Percentiles rank a stretch among this genome's conserved stretches.
Evolutionary conservation across 768 basidiomycete genomes (phyloP).

Genomic region (Hygrophorus russula): DNA sequence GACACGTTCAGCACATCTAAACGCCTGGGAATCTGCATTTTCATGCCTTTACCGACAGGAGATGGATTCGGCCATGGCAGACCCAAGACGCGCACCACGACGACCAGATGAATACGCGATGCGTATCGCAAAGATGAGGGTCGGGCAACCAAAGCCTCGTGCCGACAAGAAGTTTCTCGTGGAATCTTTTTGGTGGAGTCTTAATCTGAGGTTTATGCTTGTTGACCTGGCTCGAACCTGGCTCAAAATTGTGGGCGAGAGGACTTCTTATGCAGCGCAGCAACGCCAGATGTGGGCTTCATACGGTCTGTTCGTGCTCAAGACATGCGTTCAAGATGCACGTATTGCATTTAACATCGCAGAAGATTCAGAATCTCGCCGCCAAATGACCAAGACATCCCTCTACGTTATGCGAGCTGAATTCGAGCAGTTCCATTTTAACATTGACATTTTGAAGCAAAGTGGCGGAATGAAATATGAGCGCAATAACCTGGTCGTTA

Average conservation of each 20-base stretch:
- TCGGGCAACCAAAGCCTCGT: constrained; percentile 47
- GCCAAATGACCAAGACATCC: constrained; percentile 36
- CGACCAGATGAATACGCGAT: constrained; percentile 38
- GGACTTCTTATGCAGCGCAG: constrained; percentile 13
- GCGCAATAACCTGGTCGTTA: constrained; percentile 14
- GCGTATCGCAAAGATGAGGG: constrained; percentile 34
- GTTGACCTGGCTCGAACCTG: constrained; percentile 31
- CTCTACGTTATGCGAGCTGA: constrained; percentile 32
- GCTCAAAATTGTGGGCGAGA: constrained; percentile 21
- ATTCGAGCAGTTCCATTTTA: constrained; percentile 41
- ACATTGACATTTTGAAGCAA: constrained; percentile 23
- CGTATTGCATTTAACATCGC: constrained; percentile 35
- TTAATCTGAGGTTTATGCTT: constrained; percentile 43
- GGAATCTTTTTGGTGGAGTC: constrained; percentile 45
- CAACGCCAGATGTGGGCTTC: constrained; percentile 32
- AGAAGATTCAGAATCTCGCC: constrained; percentile 34
- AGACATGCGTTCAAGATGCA: constrained; percentile 36
- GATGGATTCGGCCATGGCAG: constrained; percentile 18
- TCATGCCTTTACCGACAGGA: constrained; percentile 40
- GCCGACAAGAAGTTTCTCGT: constrained; percentile 50
- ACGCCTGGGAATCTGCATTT: constrained; percentile 53
- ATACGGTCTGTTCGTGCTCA: constrained; percentile 34
- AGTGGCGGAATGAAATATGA: constrained; percentile 14
- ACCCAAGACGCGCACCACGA: constrained; percentile 25
- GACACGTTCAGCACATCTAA: constrained; percentile 42